Conservation (phyloP, 345 rosid species). For the Chamaenerion angustifolium region DNA sequence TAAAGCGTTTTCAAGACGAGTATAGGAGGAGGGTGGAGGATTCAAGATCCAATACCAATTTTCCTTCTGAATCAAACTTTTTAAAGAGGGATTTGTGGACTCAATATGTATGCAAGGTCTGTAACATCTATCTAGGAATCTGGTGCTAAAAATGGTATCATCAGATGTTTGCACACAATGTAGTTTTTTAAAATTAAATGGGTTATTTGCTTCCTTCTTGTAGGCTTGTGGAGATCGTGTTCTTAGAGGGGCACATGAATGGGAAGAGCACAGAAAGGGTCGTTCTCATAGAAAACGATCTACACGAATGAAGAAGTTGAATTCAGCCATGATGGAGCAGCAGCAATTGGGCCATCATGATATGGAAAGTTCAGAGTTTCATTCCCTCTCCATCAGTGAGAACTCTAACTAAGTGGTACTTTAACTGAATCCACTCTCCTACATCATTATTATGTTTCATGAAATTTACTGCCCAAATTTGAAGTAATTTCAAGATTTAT, state of each 20-base stretch:
- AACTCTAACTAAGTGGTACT: too few species aligned
- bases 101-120: conserved; percentile 67
- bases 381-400: conserved; percentile 7
- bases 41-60: conserved; percentile 5
- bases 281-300: conserved; percentile 70
- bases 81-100: conserved; percentile 71
- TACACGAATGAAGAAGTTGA: conserved; percentile 28
- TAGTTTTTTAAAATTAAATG: too few species aligned
- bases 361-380: neutral
- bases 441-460: too few species aligned
- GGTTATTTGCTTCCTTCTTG: neutral
- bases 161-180: too few species aligned
- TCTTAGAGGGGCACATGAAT: conserved; percentile 83
- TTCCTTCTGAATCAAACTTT: conserved; percentile 7
- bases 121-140: neutral
- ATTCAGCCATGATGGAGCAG: too few species aligned
- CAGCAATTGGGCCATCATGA: too few species aligned
- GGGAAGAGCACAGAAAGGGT: conserved; percentile 85
- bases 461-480: too few species aligned
- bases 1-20: conserved; percentile 32
- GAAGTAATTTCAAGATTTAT: too few species aligned
- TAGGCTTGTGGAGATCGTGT: conserved; percentile 83
- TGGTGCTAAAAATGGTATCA: too few species aligned
- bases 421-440: neutral
- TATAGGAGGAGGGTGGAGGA: conserved; percentile 8